Percentiles rank a stretch among this genome's conserved stretches.
Conservation (phyloP, 108 stramenopile genomes). For the Cyclostephanos tholiformis region DNA sequence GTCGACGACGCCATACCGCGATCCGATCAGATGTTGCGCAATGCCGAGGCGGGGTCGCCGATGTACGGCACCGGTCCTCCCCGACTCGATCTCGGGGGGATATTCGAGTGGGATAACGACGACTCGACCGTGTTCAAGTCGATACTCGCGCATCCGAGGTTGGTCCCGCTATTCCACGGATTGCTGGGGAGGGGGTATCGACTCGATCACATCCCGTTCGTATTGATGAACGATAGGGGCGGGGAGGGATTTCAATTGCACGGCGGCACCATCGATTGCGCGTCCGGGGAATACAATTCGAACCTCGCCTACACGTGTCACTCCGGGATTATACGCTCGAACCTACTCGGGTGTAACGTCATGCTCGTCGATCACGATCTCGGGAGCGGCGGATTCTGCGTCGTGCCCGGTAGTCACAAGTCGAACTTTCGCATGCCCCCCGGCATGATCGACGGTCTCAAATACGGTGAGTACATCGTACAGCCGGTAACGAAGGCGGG, state of each 20-base stretch:
- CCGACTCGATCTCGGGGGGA: constrained; percentile 84
- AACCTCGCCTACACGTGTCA: constrained; percentile 84
- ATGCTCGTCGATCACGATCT: constrained; percentile 84
- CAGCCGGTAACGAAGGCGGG: constrained; percentile 93
- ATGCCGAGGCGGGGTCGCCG: constrained; percentile 68
- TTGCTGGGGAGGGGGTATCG: constrained; percentile 90
- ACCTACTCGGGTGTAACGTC: constrained; percentile 82
- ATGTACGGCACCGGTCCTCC: constrained; percentile 79
- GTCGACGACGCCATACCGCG: constrained; percentile 66
- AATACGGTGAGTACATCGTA: constrained; percentile 70
- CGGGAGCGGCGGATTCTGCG: constrained; percentile 90
- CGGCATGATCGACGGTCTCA: constrained; percentile 86
- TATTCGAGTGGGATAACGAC: constrained; percentile 80
- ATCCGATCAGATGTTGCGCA: constrained; percentile 66
- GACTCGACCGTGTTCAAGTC: constrained; percentile 80
- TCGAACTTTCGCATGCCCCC: constrained; percentile 86
- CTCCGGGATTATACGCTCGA: constrained; percentile 67
- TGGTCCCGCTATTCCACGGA: constrained; percentile 85
- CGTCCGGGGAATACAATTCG: constrained; percentile 81
- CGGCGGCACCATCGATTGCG: constrained; percentile 88
- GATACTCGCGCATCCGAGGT: constrained; percentile 83
- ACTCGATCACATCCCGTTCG: constrained; percentile 90
- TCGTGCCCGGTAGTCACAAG: constrained; percentile 92
- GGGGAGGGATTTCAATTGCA: constrained; percentile 92
- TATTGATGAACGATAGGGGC: constrained; percentile 81